Base-by-base conservation (phyloP, 73 alveolate species). In the Tetrahymena malaccensis region DNA sequence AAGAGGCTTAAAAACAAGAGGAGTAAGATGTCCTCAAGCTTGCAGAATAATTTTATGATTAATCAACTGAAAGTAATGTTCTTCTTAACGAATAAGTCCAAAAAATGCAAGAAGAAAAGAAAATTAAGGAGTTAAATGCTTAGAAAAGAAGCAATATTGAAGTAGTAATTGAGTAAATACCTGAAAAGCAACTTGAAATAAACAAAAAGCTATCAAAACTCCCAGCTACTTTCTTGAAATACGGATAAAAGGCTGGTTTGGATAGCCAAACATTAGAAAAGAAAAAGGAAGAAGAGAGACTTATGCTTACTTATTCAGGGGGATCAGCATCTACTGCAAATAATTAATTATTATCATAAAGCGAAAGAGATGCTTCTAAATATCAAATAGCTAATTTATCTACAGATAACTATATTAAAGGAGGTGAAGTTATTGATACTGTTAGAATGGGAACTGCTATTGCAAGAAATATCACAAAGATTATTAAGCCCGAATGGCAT, bases 401-500 rank as follows among this genome's bases (percentile, higher is more conserved):
- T 31, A 35, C 83, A 4, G 93, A 95, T 34, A 55, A 89, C 22
- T 85, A 95, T 95, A 50, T 85, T 33, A 43, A 83, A 33, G 43
- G 94, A 95, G 93, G 93, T 85, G 93, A 94, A 38, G 97, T 95
- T 31, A 57, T 95, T 43, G 97, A 95, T 37, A 94, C 97, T 43
- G 97, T 94, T 55, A 95, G 97, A 95, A 55, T 95, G 50, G 97
- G 97, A 43, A 55, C 97, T 34, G 97, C 94, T 16, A 85, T 95
- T 57, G 97, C 94, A 25, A 85, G 93, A 43, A 95, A 95, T 35
- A 95, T 95, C 43, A 95, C 97, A 85, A 97, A 98, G 94, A 94
- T 98, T 43, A 98, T 98, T 9, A 95, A 98, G 85, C 99, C 99
- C 16, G 96, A 95, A 34, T 98, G 99, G 99, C 99, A 99, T 96